Evolutionary conservation across 768 basidiomycete genomes (phyloP), one percentile per base, ranked within the genome.

Genomic region (Hydnum rufescens): DNA sequence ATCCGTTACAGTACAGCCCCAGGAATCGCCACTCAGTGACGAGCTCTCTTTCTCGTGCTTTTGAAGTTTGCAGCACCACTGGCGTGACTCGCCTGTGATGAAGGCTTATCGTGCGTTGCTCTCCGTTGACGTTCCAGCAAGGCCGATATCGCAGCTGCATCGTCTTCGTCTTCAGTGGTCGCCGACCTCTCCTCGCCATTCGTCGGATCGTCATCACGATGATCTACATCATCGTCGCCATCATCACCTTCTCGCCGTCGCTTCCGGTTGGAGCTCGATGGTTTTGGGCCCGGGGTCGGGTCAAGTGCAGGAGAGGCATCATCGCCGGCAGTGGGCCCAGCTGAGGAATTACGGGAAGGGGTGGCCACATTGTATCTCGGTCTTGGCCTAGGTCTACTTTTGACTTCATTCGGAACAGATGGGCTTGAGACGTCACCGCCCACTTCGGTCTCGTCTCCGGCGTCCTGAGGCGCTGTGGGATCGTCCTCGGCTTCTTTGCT

Each of bases 381-480:
- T 29, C 18, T 49, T 5, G 51, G 60, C 31, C n/a, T n/a, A n/a
- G 49, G 53, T 28, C 19, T 39, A 8, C 8, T 19, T 19, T 8
- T 19, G 34, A 8, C 8, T 19, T 39, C 19, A 8, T 39, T 39
- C 34, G 8, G 8, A 8, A 19, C 8, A 8, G 53, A 57, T 32
- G 53, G 58, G 22, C 36, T 49, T 6, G 42, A 55, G 43, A 57
- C 54, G 16, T 59, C 58, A 36, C 53, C 61, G 16, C 49, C 55
- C 16, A 29, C 52, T 3, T 56, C 58, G 39, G 49, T 48, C 49
- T 60, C 62, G 23, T 49, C 54, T 4, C 60, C 61, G 16, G 53
- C 51, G 1, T 53, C 51, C 22, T 28, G n/a, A n/a, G n/a, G n/a
- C n/a, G n/a, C n/a, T n/a, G n/a, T n/a, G n/a, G n/a, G n/a, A n/a